Conservation (phyloP, 2,329 filamentous ascomycete genomes). For the Penicillium sp. region DNA sequence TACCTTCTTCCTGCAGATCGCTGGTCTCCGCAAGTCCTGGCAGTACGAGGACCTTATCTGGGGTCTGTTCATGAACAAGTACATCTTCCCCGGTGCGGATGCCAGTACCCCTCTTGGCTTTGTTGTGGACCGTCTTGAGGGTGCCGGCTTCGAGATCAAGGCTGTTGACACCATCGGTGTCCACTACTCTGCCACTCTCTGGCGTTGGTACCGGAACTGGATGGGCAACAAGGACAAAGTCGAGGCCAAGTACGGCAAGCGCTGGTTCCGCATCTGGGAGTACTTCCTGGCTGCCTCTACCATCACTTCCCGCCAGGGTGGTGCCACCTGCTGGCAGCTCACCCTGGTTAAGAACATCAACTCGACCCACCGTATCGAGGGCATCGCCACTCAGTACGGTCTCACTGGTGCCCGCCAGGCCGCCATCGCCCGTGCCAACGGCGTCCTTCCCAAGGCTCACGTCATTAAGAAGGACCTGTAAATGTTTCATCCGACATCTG, state of each 20-base stretch:
- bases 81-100: conserved; percentile 95
- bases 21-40: conserved; percentile 89
- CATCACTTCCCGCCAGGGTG: conserved; percentile 77
- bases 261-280: conserved; percentile 96
- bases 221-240: conserved; percentile 89
- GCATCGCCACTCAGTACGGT: conserved; percentile 63
- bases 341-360: conserved; percentile 87
- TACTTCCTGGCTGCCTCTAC: conserved; percentile 83
- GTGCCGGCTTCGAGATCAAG: conserved; percentile 87
- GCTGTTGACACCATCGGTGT: conserved; percentile 87
- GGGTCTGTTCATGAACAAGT: conserved; percentile 99
- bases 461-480: conserved; percentile 30
- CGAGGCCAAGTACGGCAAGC: conserved; percentile 85
- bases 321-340: conserved; percentile 82
- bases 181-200: conserved; percentile 93
- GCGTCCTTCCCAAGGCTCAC: conserved; percentile 35
- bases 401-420: conserved; percentile 61
- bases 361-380: conserved; percentile 74
- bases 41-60: conserved; percentile 97
- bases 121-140: conserved; percentile 79
- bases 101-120: conserved; percentile 89
- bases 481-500: conserved; percentile 5
- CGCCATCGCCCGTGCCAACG: conserved; percentile 34
- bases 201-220: conserved; percentile 99
- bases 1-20: conserved; percentile 92